These are phyloP conservation scores for Linum usitatissimum DNA, from an alignment of 345 rosid species.

Conservation along the genomic window DNA sequence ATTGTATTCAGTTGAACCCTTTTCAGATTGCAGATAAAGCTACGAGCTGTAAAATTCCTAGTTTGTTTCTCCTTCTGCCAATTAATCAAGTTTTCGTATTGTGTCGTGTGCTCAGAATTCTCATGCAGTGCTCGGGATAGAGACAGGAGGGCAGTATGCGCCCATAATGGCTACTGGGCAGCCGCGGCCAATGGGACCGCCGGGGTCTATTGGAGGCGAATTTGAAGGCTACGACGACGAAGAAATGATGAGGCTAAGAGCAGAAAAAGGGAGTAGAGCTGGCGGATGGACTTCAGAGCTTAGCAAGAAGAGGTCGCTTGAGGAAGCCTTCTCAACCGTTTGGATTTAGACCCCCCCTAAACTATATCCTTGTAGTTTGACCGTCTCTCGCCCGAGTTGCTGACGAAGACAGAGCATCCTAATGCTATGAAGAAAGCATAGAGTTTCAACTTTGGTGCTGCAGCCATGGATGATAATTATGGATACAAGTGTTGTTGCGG, in stretches of 20 bases:
- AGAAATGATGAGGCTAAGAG: slow-evolving; percentile 55
- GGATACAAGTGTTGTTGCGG: no score
- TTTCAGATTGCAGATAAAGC: background rate
- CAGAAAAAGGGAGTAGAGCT: slow-evolving; percentile 68
- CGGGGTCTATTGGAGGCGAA: slow-evolving; percentile 47
- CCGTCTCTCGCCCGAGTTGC: no score
- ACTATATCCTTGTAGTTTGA: no score
- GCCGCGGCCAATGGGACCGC: slow-evolving; percentile 78
- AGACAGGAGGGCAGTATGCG: slow-evolving; percentile 43
- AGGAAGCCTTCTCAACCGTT: slow-evolving; percentile 85
- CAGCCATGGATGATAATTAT: no score
- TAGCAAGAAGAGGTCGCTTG: slow-evolving; percentile 74
- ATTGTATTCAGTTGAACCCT: background rate
- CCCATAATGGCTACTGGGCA: slow-evolving; percentile 59
- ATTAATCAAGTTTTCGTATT: slow-evolving; percentile 2
- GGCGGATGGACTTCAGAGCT: slow-evolving; percentile 86
- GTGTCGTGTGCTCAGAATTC: slow-evolving; percentile 24
- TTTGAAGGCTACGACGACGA: slow-evolving; percentile 45
- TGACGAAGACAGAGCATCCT: no score
- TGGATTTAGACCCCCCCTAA: slow-evolving; percentile 41
- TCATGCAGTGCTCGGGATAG: slow-evolving; percentile 32
- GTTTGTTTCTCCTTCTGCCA: background rate
- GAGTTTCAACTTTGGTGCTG: no score
- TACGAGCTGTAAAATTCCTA: background rate
- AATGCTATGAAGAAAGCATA: no score